Percentiles rank a stretch among this genome's conserved stretches.
Conservation (phyloP, 495 filamentous ascomycete species). For the Neurospora sp. region DNA sequence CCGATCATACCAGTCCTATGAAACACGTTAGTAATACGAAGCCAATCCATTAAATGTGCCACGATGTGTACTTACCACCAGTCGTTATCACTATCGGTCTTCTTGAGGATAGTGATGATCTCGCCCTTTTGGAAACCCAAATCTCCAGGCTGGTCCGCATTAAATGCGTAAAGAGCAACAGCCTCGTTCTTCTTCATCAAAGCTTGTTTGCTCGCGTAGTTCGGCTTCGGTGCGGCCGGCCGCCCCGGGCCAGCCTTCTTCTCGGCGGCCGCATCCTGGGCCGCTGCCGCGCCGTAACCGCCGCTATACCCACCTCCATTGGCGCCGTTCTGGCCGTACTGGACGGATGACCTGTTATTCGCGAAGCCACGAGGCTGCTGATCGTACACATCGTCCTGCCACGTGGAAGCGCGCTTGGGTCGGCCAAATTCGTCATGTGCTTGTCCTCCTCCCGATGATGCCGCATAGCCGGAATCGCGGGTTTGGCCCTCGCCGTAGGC, state of each 20-base stretch:
- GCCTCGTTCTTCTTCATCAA: slow-evolving; percentile 72
- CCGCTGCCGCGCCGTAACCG: slow-evolving; percentile 30
- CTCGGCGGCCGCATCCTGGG: slow-evolving; percentile 15
- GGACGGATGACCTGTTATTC: background rate
- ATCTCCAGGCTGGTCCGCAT: slow-evolving; percentile 87
- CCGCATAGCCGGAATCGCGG: slow-evolving; percentile 36
- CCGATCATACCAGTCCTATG: slow-evolving; percentile 48
- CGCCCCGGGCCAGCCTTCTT: slow-evolving; percentile 45
- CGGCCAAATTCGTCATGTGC: slow-evolving; percentile 25
- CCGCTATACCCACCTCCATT: slow-evolving; percentile 34
- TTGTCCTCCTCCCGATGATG: slow-evolving; percentile 37
- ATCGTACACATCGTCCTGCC: slow-evolving; percentile 87
- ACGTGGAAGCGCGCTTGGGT: slow-evolving; percentile 66
- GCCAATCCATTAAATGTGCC: background rate
- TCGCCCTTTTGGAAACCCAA: slow-evolving; percentile 96
- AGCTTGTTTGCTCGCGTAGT: slow-evolving; percentile 58
- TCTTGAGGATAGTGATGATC: slow-evolving; percentile 91
- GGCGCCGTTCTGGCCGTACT: slow-evolving; percentile 24
- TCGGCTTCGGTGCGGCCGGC: slow-evolving; percentile 80
- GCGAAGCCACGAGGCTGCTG: slow-evolving; percentile 36
- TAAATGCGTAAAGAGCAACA: slow-evolving; percentile 83
- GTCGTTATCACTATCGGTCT: slow-evolving; percentile 82
- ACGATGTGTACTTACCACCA: slow-evolving; percentile 58
- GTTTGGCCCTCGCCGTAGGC: slow-evolving; percentile 67
- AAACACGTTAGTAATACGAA: slow-evolving; percentile 8